Evolutionary conservation across 768 basidiomycete species (phyloP).

Genomic region (Leccinum subgranulosum): DNA sequence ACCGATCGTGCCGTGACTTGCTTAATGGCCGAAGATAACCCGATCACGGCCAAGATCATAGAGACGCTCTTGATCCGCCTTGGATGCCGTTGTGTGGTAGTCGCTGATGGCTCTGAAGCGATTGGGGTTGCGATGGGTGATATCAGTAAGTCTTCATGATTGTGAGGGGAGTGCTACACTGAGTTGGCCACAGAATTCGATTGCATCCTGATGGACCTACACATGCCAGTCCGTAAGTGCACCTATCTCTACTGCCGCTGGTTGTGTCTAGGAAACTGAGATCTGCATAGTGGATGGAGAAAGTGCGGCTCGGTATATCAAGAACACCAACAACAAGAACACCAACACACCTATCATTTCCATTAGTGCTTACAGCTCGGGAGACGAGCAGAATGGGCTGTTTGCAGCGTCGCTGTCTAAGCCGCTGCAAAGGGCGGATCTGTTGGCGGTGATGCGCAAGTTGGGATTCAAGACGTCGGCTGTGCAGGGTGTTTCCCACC

Average conservation of each 20-base stretch:
- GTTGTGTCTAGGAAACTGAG: constrained; percentile 7
- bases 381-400: constrained; percentile 64
- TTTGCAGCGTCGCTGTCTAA: constrained; percentile 85
- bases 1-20: constrained; percentile 89
- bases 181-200: constrained; percentile 70
- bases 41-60: constrained; percentile 96
- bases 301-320: constrained; percentile 94
- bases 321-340: constrained; percentile 95
- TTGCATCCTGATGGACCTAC: constrained; percentile 91
- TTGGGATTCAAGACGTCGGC: constrained; percentile 89
- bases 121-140: constrained; percentile 97
- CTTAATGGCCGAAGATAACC: constrained; percentile 94
- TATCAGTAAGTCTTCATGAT: constrained; percentile 66
- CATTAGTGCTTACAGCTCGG: constrained; percentile 82
- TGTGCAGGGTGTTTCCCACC: constrained; percentile 51
- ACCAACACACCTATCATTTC: constrained; percentile 89
- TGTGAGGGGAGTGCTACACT: neutral
- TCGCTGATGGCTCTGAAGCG: constrained; percentile 94
- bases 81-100: constrained; percentile 94
- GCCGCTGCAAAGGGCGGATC: constrained; percentile 84
- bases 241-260: neutral
- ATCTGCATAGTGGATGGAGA: constrained; percentile 78
- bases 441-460: constrained; percentile 77
- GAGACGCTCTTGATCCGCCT: constrained; percentile 91
- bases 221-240: constrained; percentile 87